These are phyloP conservation scores for Hymenochaete sp. DNA, from an alignment of 1,284 basidiomycete species.

Conservation along the genomic window DNA sequence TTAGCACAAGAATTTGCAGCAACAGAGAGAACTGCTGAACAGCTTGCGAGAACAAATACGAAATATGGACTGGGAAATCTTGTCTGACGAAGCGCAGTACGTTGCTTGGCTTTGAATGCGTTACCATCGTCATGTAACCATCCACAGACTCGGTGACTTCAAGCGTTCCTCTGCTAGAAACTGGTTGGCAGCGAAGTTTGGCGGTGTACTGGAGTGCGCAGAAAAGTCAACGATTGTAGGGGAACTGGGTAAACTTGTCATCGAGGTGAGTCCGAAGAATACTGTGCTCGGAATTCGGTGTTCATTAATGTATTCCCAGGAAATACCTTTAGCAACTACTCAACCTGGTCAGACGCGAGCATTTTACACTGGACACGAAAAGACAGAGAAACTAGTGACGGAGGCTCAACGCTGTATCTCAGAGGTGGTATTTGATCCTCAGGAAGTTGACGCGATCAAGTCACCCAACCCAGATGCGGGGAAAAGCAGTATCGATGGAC, in stretches of 20 bases:
- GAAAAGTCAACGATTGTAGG: slow-evolving; percentile 80
- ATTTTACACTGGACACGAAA: slow-evolving; percentile 58
- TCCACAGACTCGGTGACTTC: slow-evolving; percentile 63
- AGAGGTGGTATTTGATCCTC: slow-evolving; percentile 41
- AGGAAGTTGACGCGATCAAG: slow-evolving; percentile 3
- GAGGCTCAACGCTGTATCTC: slow-evolving; percentile 56
- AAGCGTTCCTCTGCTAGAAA: slow-evolving; percentile 66
- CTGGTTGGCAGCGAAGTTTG: slow-evolving; percentile 83
- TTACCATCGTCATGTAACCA: neutral
- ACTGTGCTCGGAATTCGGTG: slow-evolving; percentile 22
- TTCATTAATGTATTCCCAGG: slow-evolving; percentile 31
- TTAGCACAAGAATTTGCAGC: slow-evolving; percentile 70
- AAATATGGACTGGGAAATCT: slow-evolving; percentile 72
- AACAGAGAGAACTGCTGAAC: slow-evolving; percentile 72
- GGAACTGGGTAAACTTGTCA: slow-evolving; percentile 72
- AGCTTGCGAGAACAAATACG: slow-evolving; percentile 73
- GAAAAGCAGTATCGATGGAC: slow-evolving; percentile 7
- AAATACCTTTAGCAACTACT: slow-evolving; percentile 75
- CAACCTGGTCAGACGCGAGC: slow-evolving; percentile 73
- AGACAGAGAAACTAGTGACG: slow-evolving; percentile 50
- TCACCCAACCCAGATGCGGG: neutral
- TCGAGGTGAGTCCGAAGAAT: slow-evolving; percentile 37
- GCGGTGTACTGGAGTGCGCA: slow-evolving; percentile 76
- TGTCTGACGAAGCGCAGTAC: slow-evolving; percentile 64
- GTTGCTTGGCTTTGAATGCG: neutral